phyloP scores from a whole-genome alignment of 139 green algal species.

The Chlamydomonas incerta region DNA sequence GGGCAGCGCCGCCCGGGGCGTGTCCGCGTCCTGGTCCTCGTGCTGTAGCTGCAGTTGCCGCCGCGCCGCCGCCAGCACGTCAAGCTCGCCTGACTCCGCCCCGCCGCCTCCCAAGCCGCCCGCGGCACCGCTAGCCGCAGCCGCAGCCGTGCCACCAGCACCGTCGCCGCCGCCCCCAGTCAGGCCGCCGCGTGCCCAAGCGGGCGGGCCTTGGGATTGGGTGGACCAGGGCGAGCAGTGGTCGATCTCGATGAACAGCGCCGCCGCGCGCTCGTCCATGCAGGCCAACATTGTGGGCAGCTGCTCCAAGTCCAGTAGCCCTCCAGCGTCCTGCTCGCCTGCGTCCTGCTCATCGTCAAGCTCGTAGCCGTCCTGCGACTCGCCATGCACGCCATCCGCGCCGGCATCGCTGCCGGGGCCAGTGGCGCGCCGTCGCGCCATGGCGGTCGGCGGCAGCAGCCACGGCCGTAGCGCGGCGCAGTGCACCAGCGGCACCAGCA shows the following conservation, averaged over 20 bases:
- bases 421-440: too few relatives aligned
- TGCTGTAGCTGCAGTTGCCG: too few relatives aligned
- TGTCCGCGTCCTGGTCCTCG: too few relatives aligned
- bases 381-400: neutral
- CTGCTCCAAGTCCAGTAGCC: neutral
- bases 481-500: constrained; percentile 29
- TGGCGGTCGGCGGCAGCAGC: neutral
- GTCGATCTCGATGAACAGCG: neutral
- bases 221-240: neutral
- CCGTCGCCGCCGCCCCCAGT: too few relatives aligned
- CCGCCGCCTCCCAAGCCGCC: neutral
- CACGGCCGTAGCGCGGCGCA: neutral
- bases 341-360: neutral
- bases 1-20: too few relatives aligned
- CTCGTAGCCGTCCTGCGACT: neutral
- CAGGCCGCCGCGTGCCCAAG: too few relatives aligned
- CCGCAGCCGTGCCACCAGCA: neutral
- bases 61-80: too few relatives aligned
- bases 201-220: too few relatives aligned
- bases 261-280: neutral
- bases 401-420: neutral
- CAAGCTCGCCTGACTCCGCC: too few relatives aligned
- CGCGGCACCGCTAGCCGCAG: neutral
- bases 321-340: neutral
- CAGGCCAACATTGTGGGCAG: constrained; percentile 18